Evolutionary conservation across 805 yeast species (phyloP).

Genomic region (Ogataea wickerhamii): DNA sequence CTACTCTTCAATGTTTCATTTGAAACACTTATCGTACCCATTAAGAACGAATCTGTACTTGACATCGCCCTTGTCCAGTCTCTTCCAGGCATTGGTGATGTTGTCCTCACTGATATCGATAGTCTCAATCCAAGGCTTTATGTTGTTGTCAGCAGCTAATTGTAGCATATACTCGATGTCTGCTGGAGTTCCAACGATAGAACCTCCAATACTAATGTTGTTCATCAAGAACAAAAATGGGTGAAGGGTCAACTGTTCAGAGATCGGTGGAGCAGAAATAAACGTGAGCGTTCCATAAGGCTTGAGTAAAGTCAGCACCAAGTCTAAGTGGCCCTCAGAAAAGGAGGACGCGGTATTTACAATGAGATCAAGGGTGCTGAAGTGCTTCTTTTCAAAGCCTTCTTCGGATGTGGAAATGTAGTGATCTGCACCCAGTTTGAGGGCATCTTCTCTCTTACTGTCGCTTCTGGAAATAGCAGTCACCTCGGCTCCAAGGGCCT

Average conservation of each 20-base stretch:
- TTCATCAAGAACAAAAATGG: conserved; percentile 35
- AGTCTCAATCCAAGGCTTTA: conserved; percentile 52
- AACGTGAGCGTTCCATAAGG: conserved; percentile 32
- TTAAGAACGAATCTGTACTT: conserved; percentile 53
- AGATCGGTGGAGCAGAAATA: conserved; percentile 32
- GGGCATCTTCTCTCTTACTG: conserved; percentile 47
- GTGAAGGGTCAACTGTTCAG: conserved; percentile 28
- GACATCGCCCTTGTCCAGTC: conserved; percentile 48
- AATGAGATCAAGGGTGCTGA: conserved; percentile 42
- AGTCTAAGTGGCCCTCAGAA: conserved; percentile 25
- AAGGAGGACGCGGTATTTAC: conserved; percentile 47
- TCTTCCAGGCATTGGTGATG: conserved; percentile 43
- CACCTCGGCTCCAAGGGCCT: conserved; percentile 59
- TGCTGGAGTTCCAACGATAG: conserved; percentile 40
- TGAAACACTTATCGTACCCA: conserved; percentile 39
- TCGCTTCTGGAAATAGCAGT: conserved; percentile 51
- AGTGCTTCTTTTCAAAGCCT: conserved; percentile 36
- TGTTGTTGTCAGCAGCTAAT: conserved; percentile 42
- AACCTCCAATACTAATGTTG: conserved; percentile 31
- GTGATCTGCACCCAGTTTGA: conserved; percentile 49
- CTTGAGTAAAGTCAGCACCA: conserved; percentile 27
- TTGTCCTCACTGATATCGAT: conserved; percentile 43
- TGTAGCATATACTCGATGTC: conserved; percentile 48
- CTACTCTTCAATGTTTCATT: too few species aligned
- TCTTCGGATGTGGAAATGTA: conserved; percentile 52